Evolutionary conservation across 1,284 basidiomycete species (phyloP).

Genomic region (Cryptococcus sp.): DNA sequence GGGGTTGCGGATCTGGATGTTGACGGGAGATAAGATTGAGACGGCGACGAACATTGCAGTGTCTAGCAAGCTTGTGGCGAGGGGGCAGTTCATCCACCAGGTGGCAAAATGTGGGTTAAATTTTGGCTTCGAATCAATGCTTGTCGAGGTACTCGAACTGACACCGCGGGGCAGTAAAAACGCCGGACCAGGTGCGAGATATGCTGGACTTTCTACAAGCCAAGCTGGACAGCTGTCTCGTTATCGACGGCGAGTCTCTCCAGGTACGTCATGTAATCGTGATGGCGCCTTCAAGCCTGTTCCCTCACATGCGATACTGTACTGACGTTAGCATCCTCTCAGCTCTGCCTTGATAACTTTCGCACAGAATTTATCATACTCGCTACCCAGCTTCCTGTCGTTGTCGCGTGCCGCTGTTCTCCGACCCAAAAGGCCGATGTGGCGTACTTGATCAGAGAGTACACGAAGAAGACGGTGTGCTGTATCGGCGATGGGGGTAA

Average conservation of each 20-base stretch:
- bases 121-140: neutral
- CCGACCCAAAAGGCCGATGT: conserved; percentile 99
- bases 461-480: conserved; percentile 91
- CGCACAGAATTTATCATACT: conserved; percentile 92
- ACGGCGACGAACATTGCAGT: conserved; percentile 98
- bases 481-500: conserved; percentile 98
- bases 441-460: conserved; percentile 80
- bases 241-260: conserved; percentile 97
- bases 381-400: conserved; percentile 90
- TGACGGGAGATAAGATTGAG: conserved; percentile 99
- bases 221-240: conserved; percentile 94
- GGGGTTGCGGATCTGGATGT: conserved; percentile 99
- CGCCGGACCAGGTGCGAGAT: conserved; percentile 74
- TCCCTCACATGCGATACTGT: neutral
- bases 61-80: conserved; percentile 89
- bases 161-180: conserved; percentile 61
- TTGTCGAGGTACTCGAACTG: neutral
- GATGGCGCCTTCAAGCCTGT: too few relatives aligned
- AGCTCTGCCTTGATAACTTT: conserved; percentile 87
- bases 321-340: neutral
- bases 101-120: conserved; percentile 76
- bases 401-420: conserved; percentile 96
- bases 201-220: conserved; percentile 93
- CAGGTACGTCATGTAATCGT: conserved; percentile 61
- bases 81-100: conserved; percentile 97